Conservation (phyloP, 768 basidiomycete genomes). For the Imleria badia region DNA sequence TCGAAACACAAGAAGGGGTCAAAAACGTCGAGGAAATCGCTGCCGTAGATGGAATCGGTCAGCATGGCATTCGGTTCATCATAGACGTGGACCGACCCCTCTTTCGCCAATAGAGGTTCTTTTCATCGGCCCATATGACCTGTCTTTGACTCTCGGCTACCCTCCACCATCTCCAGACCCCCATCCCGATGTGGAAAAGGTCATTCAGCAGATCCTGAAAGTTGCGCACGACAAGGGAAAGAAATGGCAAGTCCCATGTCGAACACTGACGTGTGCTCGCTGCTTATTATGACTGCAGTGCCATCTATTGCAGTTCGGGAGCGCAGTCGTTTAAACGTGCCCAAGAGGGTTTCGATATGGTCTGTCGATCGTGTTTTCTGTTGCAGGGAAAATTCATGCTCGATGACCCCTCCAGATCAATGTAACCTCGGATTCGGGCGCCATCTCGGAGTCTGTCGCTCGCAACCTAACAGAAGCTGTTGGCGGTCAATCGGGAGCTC, state of each 20-base stretch:
- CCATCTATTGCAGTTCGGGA: constrained; percentile 49
- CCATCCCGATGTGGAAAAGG: constrained; percentile 59
- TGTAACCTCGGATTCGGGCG: constrained; percentile 44
- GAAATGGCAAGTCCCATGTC: constrained; percentile 52
- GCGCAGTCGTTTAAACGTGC: constrained; percentile 44
- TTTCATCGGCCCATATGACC: constrained; percentile 68
- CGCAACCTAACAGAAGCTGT: constrained; percentile 24
- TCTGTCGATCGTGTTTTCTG: constrained; percentile 16
- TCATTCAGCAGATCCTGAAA: constrained; percentile 53
- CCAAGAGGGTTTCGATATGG: constrained; percentile 55
- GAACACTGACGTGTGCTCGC: neutral
- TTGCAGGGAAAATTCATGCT: neutral
- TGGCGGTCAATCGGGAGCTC: constrained; percentile 8
- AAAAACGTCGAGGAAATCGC: constrained; percentile 60
- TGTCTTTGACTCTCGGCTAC: constrained; percentile 62
- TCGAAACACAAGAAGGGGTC: constrained; percentile 61
- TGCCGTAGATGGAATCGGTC: constrained; percentile 60
- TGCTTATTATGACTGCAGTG: constrained; percentile 32
- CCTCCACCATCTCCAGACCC: constrained; percentile 63
- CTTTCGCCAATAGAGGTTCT: constrained; percentile 40
- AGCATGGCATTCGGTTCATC: neutral
- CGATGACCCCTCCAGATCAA: constrained; percentile 41
- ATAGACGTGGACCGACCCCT: neutral
- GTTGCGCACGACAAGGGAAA: constrained; percentile 54
- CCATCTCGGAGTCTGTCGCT: constrained; percentile 39